A percentile compares a stretch with the other conserved stretches of the same genome.
phyloP scores from a whole-genome alignment of 306 rosid genomes.

The Fragaria iinumae region DNA sequence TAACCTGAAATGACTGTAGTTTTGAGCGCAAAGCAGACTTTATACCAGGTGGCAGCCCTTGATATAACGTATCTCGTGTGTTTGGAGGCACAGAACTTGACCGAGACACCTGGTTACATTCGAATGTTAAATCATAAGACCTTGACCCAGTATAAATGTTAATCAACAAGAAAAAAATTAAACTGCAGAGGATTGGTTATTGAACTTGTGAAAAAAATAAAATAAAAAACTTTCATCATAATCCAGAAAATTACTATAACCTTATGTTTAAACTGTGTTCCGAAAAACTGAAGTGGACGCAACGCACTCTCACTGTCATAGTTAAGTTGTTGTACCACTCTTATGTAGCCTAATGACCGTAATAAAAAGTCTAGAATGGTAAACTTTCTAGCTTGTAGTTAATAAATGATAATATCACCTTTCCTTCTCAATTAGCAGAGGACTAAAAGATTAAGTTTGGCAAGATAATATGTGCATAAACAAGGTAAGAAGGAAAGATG shows the following conservation, averaged over 20 bases:
- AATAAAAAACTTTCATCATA: neutral
- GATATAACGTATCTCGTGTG: slow-evolving; percentile 93
- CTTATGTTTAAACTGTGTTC: neutral
- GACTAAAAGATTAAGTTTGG: neutral
- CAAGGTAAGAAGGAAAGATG: neutral
- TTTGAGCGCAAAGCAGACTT: slow-evolving; percentile 83
- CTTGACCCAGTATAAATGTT: neutral
- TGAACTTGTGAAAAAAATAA: neutral
- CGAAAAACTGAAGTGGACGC: neutral
- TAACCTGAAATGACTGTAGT: slow-evolving; percentile 70
- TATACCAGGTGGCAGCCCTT: slow-evolving; percentile 85
- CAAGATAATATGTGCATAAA: neutral
- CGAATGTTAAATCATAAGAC: slow-evolving; percentile 11
- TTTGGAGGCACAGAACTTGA: slow-evolving; percentile 94
- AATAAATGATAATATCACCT: neutral
- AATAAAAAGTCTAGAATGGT: neutral
- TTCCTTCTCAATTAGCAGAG: neutral
- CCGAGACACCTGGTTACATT: slow-evolving; percentile 72
- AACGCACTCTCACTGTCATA: neutral
- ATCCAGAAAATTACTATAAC: neutral
- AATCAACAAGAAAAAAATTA: neutral
- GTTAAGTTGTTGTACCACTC: neutral
- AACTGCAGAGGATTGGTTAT: neutral
- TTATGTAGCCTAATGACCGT: neutral
- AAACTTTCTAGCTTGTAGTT: neutral